Base-by-base conservation (phyloP, 1,139 yeast species). In the Zygosaccharomyces pseudobailii region DNA sequence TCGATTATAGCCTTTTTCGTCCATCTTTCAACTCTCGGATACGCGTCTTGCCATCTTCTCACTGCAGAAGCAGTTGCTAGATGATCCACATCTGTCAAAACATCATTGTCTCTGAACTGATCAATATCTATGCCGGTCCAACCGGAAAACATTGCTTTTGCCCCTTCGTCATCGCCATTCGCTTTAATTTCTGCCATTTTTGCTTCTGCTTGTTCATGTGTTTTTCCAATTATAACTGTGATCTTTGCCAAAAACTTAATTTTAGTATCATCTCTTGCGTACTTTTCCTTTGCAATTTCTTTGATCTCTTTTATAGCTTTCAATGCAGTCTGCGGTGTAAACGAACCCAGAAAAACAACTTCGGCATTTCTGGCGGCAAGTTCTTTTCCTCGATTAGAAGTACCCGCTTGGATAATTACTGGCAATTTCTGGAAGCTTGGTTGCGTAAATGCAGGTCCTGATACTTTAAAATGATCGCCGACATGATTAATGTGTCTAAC, bases 301-400 rank as follows among this genome's bases (percentile, higher is more conserved):
- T 62, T 62, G 28, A 63, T 53, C 28, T 55, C 57, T 9, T 47
- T 52, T 25, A 63, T 55, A 6, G 59, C 52, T 8, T 39, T 46
- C 3, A 37, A 53, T 4, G 61, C 40, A 9, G 46, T 43, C 31
- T 52, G 55, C 9, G 66, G 59, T n/a, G 65, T 61, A 10, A 52
- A 43, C 36, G 61, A 60, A 21, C 68, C 66, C 24, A 72, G 59
- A 56, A 74, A 74, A 24, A 73, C 72, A 10, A 68, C 63, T 52
- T 74, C 78, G 8, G 74, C 78, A 56, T 72, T 70, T 52, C 69
- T 69, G 22, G 79, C 78, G 36, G 76, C 78, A 52, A 71, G 67
- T 5, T 68, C 68, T 43, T 64, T 65, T 23, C 79, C 79, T 31
- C 69, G 69, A 36, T 67, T 61, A 3, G 78, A 73, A 9, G 77